These are phyloP conservation scores for Datisca glomerata DNA, from an alignment of 306 rosid genomes.

Conservation along the genomic window DNA sequence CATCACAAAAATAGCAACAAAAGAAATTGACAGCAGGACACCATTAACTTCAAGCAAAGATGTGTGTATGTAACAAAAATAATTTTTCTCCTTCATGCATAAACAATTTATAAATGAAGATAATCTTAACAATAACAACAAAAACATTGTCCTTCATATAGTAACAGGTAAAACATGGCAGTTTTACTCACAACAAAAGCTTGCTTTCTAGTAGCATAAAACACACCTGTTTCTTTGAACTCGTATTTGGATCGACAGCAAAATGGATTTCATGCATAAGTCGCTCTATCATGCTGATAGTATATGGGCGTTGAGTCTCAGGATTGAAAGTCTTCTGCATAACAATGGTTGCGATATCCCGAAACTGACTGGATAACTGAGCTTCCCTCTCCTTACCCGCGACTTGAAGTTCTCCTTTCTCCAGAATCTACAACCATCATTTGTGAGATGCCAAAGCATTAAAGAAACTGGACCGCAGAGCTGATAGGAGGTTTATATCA, in stretches of 20 bases:
- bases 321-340: constrained; percentile 95
- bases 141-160: no score
- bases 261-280: constrained; percentile 85
- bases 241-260: constrained; percentile 68
- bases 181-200: not conserved
- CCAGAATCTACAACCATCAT: constrained; percentile 40
- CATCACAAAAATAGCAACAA: no score
- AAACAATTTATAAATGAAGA: no score
- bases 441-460: not conserved
- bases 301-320: constrained; percentile 89
- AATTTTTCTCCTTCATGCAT: no score
- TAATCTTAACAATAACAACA: no score
- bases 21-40: no score
- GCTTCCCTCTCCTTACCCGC: constrained; percentile 98
- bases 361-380: constrained; percentile 67
- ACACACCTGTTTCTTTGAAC: constrained; percentile 82
- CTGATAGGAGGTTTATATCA: no score
- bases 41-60: no score
- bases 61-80: no score
- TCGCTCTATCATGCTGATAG: constrained; percentile 89
- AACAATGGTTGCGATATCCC: constrained; percentile 90
- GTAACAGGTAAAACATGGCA: no score
- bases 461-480: not conserved
- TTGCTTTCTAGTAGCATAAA: constrained; percentile 1
- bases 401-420: constrained; percentile 91